Conservation (phyloP, 2,329 filamentous ascomycete genomes). For the Diplocarpon rosae region DNA sequence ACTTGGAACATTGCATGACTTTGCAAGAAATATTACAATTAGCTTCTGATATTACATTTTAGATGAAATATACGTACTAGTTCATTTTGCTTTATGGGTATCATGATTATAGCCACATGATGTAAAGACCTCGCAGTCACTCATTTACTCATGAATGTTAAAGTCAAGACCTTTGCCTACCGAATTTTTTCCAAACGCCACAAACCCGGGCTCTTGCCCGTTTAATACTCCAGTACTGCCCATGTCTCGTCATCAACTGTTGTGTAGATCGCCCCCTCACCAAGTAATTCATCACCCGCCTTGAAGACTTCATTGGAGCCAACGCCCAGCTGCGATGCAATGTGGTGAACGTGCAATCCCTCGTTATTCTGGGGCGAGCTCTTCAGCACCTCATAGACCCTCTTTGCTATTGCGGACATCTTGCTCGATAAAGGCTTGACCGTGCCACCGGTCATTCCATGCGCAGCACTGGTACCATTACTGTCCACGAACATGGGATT, state of each 20-base stretch:
- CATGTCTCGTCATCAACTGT: slow-evolving; percentile 91
- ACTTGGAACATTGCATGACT: too few species aligned
- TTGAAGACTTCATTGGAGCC: slow-evolving; percentile 58
- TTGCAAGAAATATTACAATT: too few species aligned
- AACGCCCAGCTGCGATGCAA: slow-evolving; percentile 56
- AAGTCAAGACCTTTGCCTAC: slow-evolving; percentile 1
- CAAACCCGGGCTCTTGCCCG: background rate
- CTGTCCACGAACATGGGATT: slow-evolving; percentile 28
- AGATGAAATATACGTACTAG: background rate
- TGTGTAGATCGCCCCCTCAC: slow-evolving; percentile 68
- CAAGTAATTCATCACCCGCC: slow-evolving; percentile 72
- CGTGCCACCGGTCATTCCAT: slow-evolving; percentile 21
- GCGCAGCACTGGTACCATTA: slow-evolving; percentile 27
- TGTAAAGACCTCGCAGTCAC: slow-evolving; percentile 2
- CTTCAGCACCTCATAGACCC: slow-evolving; percentile 61
- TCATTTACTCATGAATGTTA: slow-evolving; percentile 10
- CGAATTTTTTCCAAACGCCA: slow-evolving; percentile 16
- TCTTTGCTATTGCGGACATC: slow-evolving; percentile 47
- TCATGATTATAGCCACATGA: slow-evolving; percentile 2
- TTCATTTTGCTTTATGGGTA: background rate
- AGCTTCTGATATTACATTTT: background rate
- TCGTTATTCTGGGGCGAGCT: slow-evolving; percentile 63
- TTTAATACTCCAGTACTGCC: slow-evolving; percentile 63
- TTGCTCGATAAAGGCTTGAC: slow-evolving; percentile 29
- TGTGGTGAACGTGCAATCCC: slow-evolving; percentile 69